Conservation (phyloP, 139 green algal species). For the Diplosphaera chodatii region DNA sequence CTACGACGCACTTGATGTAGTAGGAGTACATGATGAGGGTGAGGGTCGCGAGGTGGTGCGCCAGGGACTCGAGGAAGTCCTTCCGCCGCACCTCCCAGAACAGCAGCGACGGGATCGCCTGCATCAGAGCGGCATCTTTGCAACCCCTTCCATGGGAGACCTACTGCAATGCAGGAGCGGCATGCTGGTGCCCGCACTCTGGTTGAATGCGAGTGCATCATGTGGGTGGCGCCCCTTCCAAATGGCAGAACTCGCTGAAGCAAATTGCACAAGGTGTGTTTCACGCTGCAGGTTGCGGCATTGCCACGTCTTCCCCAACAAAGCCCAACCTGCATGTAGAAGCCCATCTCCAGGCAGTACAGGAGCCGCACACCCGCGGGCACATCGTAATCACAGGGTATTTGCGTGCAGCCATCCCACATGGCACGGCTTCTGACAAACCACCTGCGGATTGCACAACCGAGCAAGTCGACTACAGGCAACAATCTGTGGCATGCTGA, state of each 20-base stretch:
- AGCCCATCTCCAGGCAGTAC: conserved; percentile 75
- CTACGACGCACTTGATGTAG: conserved; percentile 32
- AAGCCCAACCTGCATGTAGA: conserved; percentile 49
- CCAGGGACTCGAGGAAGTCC: conserved; percentile 71
- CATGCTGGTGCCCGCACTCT: no score
- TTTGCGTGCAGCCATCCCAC: conserved; percentile 22
- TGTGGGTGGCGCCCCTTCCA: no score
- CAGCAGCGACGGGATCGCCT: conserved; percentile 44
- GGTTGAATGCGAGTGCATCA: no score
- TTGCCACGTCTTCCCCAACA: no score
- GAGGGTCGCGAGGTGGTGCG: conserved; percentile 76
- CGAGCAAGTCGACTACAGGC: no score
- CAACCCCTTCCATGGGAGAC: no score
- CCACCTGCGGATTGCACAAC: conserved; percentile 15
- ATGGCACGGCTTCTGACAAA: conserved; percentile 13
- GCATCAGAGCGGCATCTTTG: no score
- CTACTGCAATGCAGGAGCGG: no score
- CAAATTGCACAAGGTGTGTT: no score
- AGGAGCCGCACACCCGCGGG: conserved; percentile 50
- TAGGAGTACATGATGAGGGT: conserved; percentile 67
- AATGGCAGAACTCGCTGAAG: no score
- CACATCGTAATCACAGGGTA: conserved; percentile 21
- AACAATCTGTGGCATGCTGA: no score
- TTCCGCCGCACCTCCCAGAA: conserved; percentile 69
- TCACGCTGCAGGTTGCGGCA: no score